Conservation (phyloP, 202 grass and related monocot genomes). For the Musa balbisiana region DNA sequence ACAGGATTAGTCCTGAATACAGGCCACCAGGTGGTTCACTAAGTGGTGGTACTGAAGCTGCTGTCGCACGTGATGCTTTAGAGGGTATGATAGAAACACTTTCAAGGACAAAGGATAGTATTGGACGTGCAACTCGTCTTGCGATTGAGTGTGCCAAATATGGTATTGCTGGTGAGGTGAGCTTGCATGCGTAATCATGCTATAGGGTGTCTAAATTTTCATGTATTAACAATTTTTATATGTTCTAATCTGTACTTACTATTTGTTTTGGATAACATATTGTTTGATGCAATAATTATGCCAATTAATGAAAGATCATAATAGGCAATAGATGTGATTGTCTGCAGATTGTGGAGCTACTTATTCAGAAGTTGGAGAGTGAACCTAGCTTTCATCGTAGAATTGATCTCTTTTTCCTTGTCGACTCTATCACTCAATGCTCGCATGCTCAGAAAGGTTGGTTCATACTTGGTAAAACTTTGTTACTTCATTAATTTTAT, state of each 20-base stretch:
- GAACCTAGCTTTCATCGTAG: slow-evolving; percentile 86
- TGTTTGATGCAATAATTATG: not conserved
- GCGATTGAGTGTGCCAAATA: slow-evolving; percentile 96
- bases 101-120: slow-evolving; percentile 97
- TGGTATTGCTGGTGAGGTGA: slow-evolving; percentile 82
- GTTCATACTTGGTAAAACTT: not conserved
- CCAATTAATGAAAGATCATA: not conserved
- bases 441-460: slow-evolving; percentile 91
- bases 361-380: slow-evolving; percentile 67
- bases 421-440: slow-evolving; percentile 93
- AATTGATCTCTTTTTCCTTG: slow-evolving; percentile 89
- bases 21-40: slow-evolving; percentile 33
- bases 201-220: not conserved
- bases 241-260: not conserved
- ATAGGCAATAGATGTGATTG: not conserved
- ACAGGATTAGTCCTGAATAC: slow-evolving; percentile 32
- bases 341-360: slow-evolving; percentile 84
- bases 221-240: not conserved
- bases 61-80: slow-evolving; percentile 67
- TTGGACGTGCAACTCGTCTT: slow-evolving; percentile 88
- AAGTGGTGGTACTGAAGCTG: slow-evolving; percentile 60
- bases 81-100: slow-evolving; percentile 97
- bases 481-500: no score
- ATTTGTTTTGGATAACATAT: not conserved
- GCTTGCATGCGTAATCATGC: not conserved